Percentiles rank a stretch among this genome's conserved stretches.
Conservation (phyloP, 345 rosid species). For the Conringia planisiliqua region DNA sequence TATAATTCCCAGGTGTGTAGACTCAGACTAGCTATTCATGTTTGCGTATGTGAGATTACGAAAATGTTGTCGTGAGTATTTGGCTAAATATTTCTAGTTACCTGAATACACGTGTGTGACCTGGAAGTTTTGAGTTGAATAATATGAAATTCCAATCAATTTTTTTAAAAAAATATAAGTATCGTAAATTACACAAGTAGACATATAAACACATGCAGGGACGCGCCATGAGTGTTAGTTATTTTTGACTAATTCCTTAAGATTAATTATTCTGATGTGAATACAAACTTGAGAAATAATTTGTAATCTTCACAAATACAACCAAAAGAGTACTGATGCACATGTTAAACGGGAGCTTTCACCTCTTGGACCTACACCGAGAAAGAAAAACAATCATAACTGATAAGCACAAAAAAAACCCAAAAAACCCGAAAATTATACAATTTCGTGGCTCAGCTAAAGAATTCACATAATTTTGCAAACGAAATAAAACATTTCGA, state of each 20-base stretch:
- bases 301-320: conserved; percentile 8
- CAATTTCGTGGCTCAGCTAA: too few relatives aligned
- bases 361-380: not conserved
- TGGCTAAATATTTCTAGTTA: not conserved
- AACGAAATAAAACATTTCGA: not conserved
- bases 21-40: not conserved
- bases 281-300: not conserved
- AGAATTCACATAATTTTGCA: not conserved
- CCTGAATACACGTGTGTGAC: not conserved
- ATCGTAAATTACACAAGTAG: not conserved
- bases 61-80: not conserved
- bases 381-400: not conserved
- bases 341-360: conserved; percentile 19
- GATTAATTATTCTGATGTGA: not conserved
- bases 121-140: not conserved
- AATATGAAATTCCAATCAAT: not conserved
- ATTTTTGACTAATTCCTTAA: not conserved
- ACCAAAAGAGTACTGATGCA: not conserved
- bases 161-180: not conserved
- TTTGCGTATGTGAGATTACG: not conserved
- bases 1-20: not conserved
- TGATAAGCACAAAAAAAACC: too few relatives aligned
- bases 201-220: not conserved
- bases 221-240: conserved; percentile 4
- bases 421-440: too few relatives aligned